Evolutionary conservation across 129 eudicot species (phyloP), one percentile per base, ranked within the genome.

Genomic region (Rutidosis leptorrhynchoides): DNA sequence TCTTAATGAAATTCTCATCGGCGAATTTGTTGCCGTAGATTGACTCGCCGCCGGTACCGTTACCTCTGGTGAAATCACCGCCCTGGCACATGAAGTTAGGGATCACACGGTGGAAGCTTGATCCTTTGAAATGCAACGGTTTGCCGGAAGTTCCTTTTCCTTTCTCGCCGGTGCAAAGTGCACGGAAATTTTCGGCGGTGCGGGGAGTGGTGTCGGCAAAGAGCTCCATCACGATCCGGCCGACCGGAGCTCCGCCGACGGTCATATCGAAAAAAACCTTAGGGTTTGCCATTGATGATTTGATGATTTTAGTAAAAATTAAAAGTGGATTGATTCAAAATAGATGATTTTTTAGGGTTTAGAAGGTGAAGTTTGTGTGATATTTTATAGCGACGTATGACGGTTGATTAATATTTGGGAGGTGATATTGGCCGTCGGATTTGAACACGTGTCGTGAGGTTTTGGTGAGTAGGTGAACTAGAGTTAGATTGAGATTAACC

Each of bases 41-140:
- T n/a, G 84, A 79, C 65, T 85, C 91, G 14, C 91, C 91, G 0
- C 91, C 91, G 51, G 91, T 82, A 0, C 91, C 91, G 68, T 85
- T 85, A 9, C 87, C 87, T 49, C 71, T 72, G 35, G 91, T 85
- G 79, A 85, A 85, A 23, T 85, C 91, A 6, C 91, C 91, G 1
- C 91, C 87, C 40, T 85, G 91, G 48, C 87, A 85, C 85, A 82
- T 85, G 75, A 85, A 85, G 6, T 70, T 74, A 0, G 87, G 87
- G 79, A 85, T 85, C 74, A 85, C 87, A 19, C 87, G 85, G 81
- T 82, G 87, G 77, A 85, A 85, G 43, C 61, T 1, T 5, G 91
- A 85, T 7, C 91, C 91, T 55, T 85, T 85, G 72, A 48, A 85
- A 72, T 85, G 91, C 25, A 85, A 52, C 0, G 91, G 85, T 81